phyloP scores from a whole-genome alignment of 495 filamentous ascomycete species.

The Trichoderma erinaceum region DNA sequence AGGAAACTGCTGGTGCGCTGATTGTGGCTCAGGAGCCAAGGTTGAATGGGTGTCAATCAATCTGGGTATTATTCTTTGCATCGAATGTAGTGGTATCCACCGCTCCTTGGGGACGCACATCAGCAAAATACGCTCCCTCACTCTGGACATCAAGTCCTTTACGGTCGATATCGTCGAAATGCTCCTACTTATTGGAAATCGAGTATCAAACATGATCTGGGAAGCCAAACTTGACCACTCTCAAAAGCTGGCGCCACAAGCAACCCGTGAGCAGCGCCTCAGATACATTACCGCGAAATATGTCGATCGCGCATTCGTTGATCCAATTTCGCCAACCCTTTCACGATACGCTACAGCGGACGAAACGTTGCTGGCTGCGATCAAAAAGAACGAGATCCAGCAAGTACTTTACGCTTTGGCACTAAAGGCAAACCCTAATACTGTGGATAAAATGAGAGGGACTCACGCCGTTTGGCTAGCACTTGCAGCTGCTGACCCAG shows the following conservation, averaged over 20 bases:
- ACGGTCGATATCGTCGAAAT: constrained; percentile 93
- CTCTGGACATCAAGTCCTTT: constrained; percentile 90
- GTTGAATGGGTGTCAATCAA: constrained; percentile 99
- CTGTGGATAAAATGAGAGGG: constrained; percentile 75
- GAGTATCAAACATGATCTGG: constrained; percentile 94
- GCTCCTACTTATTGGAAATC: constrained; percentile 87
- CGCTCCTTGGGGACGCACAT: constrained; percentile 95
- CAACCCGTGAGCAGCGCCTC: constrained; percentile 81
- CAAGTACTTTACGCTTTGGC: constrained; percentile 88
- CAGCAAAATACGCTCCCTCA: constrained; percentile 92
- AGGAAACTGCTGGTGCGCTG: constrained; percentile 90
- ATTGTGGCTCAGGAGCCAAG: constrained; percentile 85
- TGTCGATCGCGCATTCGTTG: constrained; percentile 73
- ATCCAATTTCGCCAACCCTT: constrained; percentile 64
- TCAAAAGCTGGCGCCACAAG: constrained; percentile 63
- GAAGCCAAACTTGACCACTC: constrained; percentile 73
- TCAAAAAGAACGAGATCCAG: constrained; percentile 90
- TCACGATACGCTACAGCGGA: constrained; percentile 77
- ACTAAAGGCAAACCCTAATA: constrained; percentile 79
- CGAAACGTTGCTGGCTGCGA: constrained; percentile 84
- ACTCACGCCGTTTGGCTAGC: constrained; percentile 87
- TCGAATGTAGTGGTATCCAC: constrained; percentile 97
- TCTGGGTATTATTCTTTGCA: constrained; percentile 90
- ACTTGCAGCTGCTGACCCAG: constrained; percentile 89
- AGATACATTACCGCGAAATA: constrained; percentile 96